phyloP scores from a whole-genome alignment of 176 grass and related monocot genomes.

The Poa pratensis region DNA sequence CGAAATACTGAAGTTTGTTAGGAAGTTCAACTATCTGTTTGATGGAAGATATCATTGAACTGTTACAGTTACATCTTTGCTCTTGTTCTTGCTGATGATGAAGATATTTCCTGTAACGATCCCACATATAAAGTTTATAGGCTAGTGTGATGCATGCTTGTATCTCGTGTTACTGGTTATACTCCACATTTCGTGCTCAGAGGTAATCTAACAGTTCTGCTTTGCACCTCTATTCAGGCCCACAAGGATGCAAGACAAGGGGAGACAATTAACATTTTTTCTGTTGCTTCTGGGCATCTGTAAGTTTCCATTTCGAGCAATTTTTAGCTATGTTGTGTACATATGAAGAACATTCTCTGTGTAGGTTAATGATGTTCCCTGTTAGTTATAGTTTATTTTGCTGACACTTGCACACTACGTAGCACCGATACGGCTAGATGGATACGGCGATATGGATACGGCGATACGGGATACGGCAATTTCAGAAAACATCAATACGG shows the following conservation, averaged over 20 bases:
- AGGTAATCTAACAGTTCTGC: conserved; percentile 32
- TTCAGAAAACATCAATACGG: too few relatives aligned
- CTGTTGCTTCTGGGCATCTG: conserved; percentile 99
- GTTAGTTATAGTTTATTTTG: conserved; percentile 18
- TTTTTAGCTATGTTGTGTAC: neutral
- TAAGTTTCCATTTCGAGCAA: conserved; percentile 58
- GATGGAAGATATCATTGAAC: neutral
- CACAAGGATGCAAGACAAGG: conserved; percentile 74
- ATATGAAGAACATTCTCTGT: conserved; percentile 31
- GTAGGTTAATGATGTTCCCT: neutral
- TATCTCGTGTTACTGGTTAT: conserved; percentile 29
- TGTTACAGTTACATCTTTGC: conserved; percentile 24
- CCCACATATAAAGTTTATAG: conserved; percentile 2
- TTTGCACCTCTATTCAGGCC: conserved; percentile 57
- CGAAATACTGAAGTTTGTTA: conserved; percentile 27
- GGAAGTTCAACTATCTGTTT: conserved; percentile 11
- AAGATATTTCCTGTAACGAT: conserved; percentile 20
- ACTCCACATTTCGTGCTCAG: neutral
- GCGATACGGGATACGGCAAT: too few relatives aligned
- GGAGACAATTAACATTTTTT: conserved; percentile 98
- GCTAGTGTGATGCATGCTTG: conserved; percentile 24
- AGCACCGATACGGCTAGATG: too few relatives aligned
- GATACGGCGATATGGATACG: too few relatives aligned
- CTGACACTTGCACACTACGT: conserved; percentile 3
- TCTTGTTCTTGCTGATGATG: conserved; percentile 18